These are phyloP conservation scores for Candida anglica DNA, from an alignment of 805 yeast genomes.

Conservation along the genomic window DNA sequence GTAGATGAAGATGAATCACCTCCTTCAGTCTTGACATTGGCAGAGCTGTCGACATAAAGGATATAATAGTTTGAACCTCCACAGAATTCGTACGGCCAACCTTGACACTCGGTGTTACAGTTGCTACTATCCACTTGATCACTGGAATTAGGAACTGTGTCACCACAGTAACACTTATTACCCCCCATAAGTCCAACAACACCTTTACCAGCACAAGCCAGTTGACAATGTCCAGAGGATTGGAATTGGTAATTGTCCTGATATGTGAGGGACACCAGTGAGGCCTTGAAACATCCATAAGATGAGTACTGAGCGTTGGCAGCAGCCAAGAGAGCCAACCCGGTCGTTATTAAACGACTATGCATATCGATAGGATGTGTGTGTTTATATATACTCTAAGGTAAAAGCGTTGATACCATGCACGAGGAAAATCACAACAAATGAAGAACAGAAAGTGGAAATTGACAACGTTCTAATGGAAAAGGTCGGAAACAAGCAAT, in stretches of 20 bases:
- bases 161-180: constrained; percentile 37
- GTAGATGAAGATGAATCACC: constrained; percentile 7
- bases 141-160: constrained; percentile 23
- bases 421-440: too few relatives aligned
- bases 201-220: constrained; percentile 43
- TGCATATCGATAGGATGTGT: too few relatives aligned
- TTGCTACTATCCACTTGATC: constrained; percentile 22
- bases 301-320: too few relatives aligned
- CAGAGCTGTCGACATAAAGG: constrained; percentile 21
- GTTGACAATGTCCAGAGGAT: constrained; percentile 54
- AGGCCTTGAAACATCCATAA: background rate
- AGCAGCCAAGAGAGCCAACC: too few relatives aligned
- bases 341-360: too few relatives aligned
- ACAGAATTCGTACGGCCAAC: constrained; percentile 33
- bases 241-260: constrained; percentile 43
- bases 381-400: too few relatives aligned
- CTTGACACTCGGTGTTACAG: constrained; percentile 31
- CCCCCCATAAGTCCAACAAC: constrained; percentile 35
- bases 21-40: constrained; percentile 6
- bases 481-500: too few relatives aligned
- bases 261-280: background rate
- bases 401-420: too few relatives aligned
- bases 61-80: constrained; percentile 34
- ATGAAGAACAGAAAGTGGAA: too few relatives aligned
- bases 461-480: too few relatives aligned